Evolutionary conservation across 2,329 filamentous ascomycete genomes (phyloP).

Genomic region (Thermoascus crustaceus): DNA sequence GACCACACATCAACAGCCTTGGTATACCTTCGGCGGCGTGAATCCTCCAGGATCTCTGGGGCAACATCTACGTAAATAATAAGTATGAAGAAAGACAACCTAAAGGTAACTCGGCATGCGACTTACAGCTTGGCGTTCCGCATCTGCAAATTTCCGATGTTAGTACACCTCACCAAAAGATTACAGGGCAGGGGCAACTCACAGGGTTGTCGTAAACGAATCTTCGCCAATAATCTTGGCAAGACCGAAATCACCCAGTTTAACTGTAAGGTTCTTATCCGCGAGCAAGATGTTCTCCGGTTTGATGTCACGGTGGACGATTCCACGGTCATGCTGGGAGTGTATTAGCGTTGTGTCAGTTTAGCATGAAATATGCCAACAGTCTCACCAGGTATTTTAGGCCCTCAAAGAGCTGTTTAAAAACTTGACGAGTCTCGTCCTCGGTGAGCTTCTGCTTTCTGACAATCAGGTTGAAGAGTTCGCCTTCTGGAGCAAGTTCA

Average conservation of each 20-base stretch:
- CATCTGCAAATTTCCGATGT: constrained; percentile 39
- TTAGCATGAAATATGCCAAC: not conserved
- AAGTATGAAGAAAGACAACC: too few species aligned
- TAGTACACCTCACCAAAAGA: constrained; percentile 15
- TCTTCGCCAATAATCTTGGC: constrained; percentile 98
- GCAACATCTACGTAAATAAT: constrained; percentile 60
- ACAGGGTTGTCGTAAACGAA: constrained; percentile 92
- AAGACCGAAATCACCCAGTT: constrained; percentile 91
- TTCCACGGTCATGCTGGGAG: constrained; percentile 84
- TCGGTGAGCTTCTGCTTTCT: constrained; percentile 83
- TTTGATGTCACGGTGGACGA: constrained; percentile 96
- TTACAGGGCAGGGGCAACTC: constrained; percentile 20
- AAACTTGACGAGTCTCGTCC: constrained; percentile 74
- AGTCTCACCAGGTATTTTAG: constrained; percentile 81
- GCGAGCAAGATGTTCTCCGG: constrained; percentile 90
- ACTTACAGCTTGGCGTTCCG: constrained; percentile 80
- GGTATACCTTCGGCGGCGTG: constrained; percentile 77
- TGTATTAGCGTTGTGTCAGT: constrained; percentile 6
- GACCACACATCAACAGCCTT: constrained; percentile 96
- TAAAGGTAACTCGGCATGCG: too few species aligned
- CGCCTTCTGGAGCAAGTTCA: constrained; percentile 84
- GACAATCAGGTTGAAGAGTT: constrained; percentile 92
- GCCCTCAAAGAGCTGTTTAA: constrained; percentile 83
- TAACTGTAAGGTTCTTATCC: constrained; percentile 77
- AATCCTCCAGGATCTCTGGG: constrained; percentile 83